phyloP scores from a whole-genome alignment of 2,329 filamentous ascomycete genomes.

The Alternaria angustiovoidea region DNA sequence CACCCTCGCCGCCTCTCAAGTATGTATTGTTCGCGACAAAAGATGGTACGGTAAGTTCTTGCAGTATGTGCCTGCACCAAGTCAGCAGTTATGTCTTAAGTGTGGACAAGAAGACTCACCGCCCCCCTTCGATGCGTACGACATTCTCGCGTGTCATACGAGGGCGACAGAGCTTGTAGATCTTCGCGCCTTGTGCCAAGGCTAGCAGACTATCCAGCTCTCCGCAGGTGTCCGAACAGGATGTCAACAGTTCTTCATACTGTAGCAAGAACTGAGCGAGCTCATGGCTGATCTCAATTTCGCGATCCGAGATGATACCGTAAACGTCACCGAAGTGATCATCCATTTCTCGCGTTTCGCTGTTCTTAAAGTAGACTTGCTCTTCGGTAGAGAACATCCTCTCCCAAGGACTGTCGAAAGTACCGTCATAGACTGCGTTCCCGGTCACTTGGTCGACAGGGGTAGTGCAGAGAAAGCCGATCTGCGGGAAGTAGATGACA shows the following conservation, averaged over 20 bases:
- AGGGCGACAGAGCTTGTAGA: slow-evolving; percentile 76
- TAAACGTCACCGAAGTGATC: slow-evolving; percentile 84
- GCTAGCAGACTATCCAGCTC: slow-evolving; percentile 88
- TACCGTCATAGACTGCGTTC: slow-evolving; percentile 69
- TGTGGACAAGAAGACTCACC: slow-evolving; percentile 53
- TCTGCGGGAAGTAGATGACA: slow-evolving; percentile 89
- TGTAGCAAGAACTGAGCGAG: slow-evolving; percentile 75
- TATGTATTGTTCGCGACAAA: slow-evolving; percentile 85
- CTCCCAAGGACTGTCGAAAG: slow-evolving; percentile 72
- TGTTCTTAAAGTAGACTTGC: slow-evolving; percentile 85
- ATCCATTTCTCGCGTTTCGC: slow-evolving; percentile 81
- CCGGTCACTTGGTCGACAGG: slow-evolving; percentile 67
- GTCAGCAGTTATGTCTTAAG: background rate
- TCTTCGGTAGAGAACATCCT: slow-evolving; percentile 76
- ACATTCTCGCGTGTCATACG: slow-evolving; percentile 73
- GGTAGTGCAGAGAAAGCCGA: slow-evolving; percentile 87
- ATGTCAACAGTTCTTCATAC: slow-evolving; percentile 70
- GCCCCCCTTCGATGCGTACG: slow-evolving; percentile 77
- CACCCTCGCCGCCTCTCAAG: slow-evolving; percentile 66
- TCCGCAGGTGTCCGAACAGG: slow-evolving; percentile 81
- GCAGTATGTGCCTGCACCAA: slow-evolving; percentile 72
- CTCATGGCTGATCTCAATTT: slow-evolving; percentile 86
- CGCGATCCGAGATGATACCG: slow-evolving; percentile 84
- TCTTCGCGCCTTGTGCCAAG: slow-evolving; percentile 76
- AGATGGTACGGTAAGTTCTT: slow-evolving; percentile 80